Evolutionary conservation across 1,284 basidiomycete species (phyloP).

Genomic region (Naganishia albida): DNA sequence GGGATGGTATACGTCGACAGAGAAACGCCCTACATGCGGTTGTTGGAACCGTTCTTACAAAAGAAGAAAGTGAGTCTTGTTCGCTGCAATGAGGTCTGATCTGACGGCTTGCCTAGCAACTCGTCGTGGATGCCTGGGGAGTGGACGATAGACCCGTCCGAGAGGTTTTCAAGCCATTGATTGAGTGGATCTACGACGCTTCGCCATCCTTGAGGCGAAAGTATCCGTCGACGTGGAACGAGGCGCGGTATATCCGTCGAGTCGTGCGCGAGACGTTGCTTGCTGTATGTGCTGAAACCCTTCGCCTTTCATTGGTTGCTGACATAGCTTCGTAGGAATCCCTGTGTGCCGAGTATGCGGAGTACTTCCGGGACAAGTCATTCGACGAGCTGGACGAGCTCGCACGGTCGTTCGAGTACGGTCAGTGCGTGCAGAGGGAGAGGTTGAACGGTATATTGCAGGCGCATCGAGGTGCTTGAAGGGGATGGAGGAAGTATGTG

Average conservation of each 20-base stretch:
- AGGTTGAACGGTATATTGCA: background rate
- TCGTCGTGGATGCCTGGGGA: conserved; percentile 70
- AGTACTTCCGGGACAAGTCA: conserved; percentile 63
- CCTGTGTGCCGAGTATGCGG: conserved; percentile 66
- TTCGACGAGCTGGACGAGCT: conserved; percentile 62
- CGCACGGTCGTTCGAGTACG: conserved; percentile 45
- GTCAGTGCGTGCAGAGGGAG: background rate
- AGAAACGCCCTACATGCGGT: conserved; percentile 67
- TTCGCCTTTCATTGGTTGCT: background rate
- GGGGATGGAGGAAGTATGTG: too few species aligned
- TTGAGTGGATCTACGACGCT: conserved; percentile 58
- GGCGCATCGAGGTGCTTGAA: background rate
- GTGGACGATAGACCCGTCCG: conserved; percentile 54
- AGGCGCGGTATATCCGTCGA: conserved; percentile 54
- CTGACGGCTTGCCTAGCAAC: conserved; percentile 49
- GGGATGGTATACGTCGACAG: conserved; percentile 70
- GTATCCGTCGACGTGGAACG: conserved; percentile 49
- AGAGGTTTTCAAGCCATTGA: conserved; percentile 63
- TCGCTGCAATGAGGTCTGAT: too few species aligned
- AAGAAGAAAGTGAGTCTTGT: conserved; percentile 57
- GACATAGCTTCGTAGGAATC: conserved; percentile 53
- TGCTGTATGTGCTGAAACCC: conserved; percentile 47
- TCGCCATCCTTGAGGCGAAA: conserved; percentile 45
- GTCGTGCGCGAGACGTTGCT: conserved; percentile 64
- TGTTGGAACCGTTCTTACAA: conserved; percentile 64